Conservation (phyloP, 805 yeast genomes). For the Starmerella cellae region DNA sequence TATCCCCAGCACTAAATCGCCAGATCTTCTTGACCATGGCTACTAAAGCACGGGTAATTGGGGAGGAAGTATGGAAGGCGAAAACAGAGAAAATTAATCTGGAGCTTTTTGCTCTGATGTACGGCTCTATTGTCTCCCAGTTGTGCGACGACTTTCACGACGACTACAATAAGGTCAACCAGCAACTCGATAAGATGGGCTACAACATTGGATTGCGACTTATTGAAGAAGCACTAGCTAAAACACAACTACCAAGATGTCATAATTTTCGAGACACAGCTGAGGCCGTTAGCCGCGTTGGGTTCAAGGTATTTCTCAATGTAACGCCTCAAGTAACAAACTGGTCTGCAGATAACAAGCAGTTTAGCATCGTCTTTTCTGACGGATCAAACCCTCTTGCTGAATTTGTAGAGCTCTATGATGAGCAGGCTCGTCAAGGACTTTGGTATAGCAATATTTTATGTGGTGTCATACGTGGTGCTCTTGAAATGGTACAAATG, state of each 20-base stretch:
- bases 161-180: conserved; percentile 67
- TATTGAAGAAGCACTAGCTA: conserved; percentile 85
- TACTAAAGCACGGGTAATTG: conserved; percentile 32
- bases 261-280: conserved; percentile 69
- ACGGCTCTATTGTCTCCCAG: conserved; percentile 88
- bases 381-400: conserved; percentile 69
- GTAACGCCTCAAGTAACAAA: conserved; percentile 60
- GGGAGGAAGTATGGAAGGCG: conserved; percentile 88
- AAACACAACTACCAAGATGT: conserved; percentile 77
- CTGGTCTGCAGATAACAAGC: conserved; percentile 65
- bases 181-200: conserved; percentile 84
- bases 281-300: conserved; percentile 72
- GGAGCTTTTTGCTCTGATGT: conserved; percentile 85
- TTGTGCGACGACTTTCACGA: conserved; percentile 68
- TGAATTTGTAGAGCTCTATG: conserved; percentile 90
- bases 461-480: conserved; percentile 83
- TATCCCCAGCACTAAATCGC: too few species aligned
- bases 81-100: conserved; percentile 80
- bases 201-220: conserved; percentile 82
- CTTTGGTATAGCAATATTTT: conserved; percentile 88
- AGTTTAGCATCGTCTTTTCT: conserved; percentile 55
- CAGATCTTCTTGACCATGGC: neutral
- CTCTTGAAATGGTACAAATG: conserved; percentile 88
- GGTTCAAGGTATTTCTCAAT: conserved; percentile 80
- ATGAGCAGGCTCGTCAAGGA: conserved; percentile 53